Conservation (phyloP, 495 filamentous ascomycete species). For the Trichodelitschia bisporula region DNA sequence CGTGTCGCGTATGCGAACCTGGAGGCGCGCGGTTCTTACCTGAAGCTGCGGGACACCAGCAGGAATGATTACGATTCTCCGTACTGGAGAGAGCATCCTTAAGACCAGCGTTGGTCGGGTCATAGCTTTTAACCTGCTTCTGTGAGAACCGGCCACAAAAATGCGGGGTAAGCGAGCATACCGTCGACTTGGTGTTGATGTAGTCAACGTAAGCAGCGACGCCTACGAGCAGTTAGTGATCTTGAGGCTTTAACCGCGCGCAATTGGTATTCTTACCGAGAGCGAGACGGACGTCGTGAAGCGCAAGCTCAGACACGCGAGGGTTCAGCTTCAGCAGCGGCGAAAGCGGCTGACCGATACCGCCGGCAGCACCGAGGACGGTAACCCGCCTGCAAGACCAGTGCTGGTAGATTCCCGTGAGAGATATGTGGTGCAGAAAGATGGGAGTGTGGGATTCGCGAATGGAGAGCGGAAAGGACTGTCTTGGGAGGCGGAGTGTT, state of each 20-base stretch:
- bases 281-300: conserved; percentile 89
- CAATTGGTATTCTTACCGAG: conserved; percentile 46
- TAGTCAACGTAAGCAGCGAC: conserved; percentile 94
- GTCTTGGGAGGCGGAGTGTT: no score
- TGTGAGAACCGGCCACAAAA: conserved; percentile 7
- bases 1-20: no score
- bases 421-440: no score
- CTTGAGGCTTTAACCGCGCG: conserved; percentile 12
- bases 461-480: no score
- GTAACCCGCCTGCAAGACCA: no score
- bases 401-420: no score
- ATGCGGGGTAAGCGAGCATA: conserved; percentile 6
- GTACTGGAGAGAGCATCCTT: conserved; percentile 53
- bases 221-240: conserved; percentile 27
- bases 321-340: conserved; percentile 97
- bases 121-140: conserved; percentile 55
- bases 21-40: no score
- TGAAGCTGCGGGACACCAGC: conserved; percentile 55
- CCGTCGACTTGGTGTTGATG: conserved; percentile 91
- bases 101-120: conserved; percentile 49
- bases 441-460: no score
- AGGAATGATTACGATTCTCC: conserved; percentile 89
- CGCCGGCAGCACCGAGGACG: conserved; percentile 85
- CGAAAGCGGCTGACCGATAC: conserved; percentile 94
- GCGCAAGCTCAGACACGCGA: conserved; percentile 66